Evolutionary conservation across 2,329 filamentous ascomycete genomes (phyloP), one percentile per base, ranked within the genome.

Genomic region (Dothistroma pini): DNA sequence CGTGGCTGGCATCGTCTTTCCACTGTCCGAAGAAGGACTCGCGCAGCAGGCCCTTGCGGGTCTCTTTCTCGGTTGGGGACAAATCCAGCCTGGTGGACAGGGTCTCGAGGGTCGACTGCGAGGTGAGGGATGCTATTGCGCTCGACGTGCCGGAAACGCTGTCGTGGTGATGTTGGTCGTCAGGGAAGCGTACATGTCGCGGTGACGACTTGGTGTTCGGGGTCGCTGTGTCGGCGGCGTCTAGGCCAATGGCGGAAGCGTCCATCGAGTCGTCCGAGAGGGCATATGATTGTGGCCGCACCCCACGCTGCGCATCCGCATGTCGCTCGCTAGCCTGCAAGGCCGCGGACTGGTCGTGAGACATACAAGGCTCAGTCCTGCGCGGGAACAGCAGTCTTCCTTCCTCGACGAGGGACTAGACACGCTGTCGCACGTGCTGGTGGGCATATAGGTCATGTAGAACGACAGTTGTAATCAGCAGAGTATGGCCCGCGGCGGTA

Each of bases 21-120:
- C 86, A 87, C 64, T 82, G 79, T 35, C 85, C 83, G 72, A 89
- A 89, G 70, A 88, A 82, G 62, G 84, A 79, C 68, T 88, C 83
- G 63, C 81, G 80, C 68, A 89, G 80, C 75, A 66, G 74, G 69
- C 84, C 83, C 74, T 79, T 78, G 72, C 79, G 81, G 76, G 79
- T 78, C 65, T 77, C 70, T 62, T 74, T 72, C 63, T 80, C 77
- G 62, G 71, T 72, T 25, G 76, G 72, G 65, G 79, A 78, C 67
- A 78, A 72, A 75, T 81, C 80, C 79, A 85, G 80, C 70, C 80
- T 83, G 76, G 64, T 68, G 52, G 66, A 59, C 11, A 72, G 66
- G 16, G 70, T 75, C 65, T 76, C 74, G 65, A 77, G 73, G 19
- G 78, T 77, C 68, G 76, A 76, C 50, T 75, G 73, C 57, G 77